Base-by-base conservation (phyloP, 495 filamentous ascomycete genomes). In the Penicillium parvum region DNA sequence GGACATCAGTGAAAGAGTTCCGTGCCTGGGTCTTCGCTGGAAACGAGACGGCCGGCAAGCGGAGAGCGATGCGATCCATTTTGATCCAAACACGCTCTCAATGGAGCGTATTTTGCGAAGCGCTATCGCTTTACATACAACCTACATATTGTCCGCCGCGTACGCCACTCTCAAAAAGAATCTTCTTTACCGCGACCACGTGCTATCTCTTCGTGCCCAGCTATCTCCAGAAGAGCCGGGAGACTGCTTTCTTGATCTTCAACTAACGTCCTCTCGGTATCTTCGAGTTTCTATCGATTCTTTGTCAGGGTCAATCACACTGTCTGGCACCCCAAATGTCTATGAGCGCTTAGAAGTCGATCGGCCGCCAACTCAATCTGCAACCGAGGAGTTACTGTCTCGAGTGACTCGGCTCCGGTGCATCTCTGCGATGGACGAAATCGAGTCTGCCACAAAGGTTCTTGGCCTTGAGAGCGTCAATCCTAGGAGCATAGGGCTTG, bases 11-110 rank as follows among this genome's bases (percentile, higher is more conserved):
- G 47, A 57, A 22, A 40, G 53, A 10, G 58, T 69, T n/a, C 61
- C 79, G n/a, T 57, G 57, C 19, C 60, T 97, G 19, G 76, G 67
- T 12, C 57, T 92, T 29, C 79, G 88, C 41, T 97, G 92, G 92
- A 88, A 95, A 56, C 79, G 89, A 28, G 82, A 88, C 48, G 79
- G 80, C 12, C 78, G 82, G 37, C 84, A 91, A 54, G 77, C 88
- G 32, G 75, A 76, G 45, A 80, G 83, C 45, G 61, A 69, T 19
- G 63, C 76, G 17, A 74, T 96, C 30, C 58, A 74, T 1, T 73
- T 96, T 28, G 73, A 95, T 58, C 60, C 75, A 21, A 69, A 73
- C 18, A 66, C 72, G 5, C 74, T 96, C 12, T 90, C 85, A 0
- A 74, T 87, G 47, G 86, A 94, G 53, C 48, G 60, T 11, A 76